Evolutionary conservation across 2,329 filamentous ascomycete genomes (phyloP).

Genomic region (Beauveria rudraprayagi): DNA sequence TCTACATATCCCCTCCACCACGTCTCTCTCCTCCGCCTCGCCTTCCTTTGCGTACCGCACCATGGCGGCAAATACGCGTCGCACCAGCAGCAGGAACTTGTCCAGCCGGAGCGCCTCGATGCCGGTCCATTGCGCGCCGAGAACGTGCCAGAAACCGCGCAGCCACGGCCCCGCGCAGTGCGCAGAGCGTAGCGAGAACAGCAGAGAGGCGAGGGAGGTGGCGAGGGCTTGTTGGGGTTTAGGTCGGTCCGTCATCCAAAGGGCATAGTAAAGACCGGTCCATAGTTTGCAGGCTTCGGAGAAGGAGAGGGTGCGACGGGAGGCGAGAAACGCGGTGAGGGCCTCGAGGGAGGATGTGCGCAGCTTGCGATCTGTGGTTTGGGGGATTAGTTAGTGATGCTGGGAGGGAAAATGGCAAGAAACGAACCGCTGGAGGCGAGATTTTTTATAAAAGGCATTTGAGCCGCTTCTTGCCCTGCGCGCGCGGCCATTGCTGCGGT

Average conservation of each 20-base stretch:
- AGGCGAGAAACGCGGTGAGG: constrained; percentile 68
- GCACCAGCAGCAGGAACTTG: constrained; percentile 82
- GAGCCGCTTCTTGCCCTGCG: constrained; percentile 27
- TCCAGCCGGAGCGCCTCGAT: constrained; percentile 76
- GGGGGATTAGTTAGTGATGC: not conserved
- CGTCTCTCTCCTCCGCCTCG: constrained; percentile 21
- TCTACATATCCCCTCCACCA: constrained; percentile 20
- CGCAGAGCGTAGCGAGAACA: constrained; percentile 40
- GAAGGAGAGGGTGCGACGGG: constrained; percentile 49
- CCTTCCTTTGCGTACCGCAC: constrained; percentile 39
- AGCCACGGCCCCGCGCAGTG: constrained; percentile 40
- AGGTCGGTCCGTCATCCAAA: constrained; percentile 90
- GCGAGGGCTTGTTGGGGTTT: constrained; percentile 80
- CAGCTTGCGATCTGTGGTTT: constrained; percentile 60
- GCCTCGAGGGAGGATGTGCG: constrained; percentile 71
- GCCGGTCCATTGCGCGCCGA: constrained; percentile 62
- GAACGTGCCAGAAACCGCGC: constrained; percentile 62
- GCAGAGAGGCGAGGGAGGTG: constrained; percentile 63
- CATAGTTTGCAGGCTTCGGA: constrained; percentile 80
- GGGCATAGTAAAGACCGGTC: constrained; percentile 89
- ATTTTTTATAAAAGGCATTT: constrained; percentile 71
- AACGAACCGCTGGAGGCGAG: constrained; percentile 75
- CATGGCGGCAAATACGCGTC: constrained; percentile 67
- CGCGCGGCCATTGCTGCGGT: constrained; percentile 28
- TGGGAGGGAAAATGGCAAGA: not conserved